Conservation (phyloP, 768 basidiomycete species). For the Daedaleopsis sinensis region DNA sequence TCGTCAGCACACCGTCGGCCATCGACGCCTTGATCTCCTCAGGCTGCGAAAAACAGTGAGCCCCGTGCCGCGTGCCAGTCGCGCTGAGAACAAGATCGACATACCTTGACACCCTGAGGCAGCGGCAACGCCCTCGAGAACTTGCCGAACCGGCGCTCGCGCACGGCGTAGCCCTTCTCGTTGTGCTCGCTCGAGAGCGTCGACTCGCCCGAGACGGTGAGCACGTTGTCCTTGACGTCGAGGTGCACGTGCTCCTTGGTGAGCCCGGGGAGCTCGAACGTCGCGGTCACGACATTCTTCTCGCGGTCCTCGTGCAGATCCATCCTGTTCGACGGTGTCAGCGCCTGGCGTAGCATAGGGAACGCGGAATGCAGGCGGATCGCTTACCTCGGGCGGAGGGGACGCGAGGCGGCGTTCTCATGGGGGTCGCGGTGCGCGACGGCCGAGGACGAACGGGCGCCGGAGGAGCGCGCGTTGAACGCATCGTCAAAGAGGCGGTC, state of each 20-base stretch:
- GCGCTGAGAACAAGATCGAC: too few relatives aligned
- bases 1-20: conserved; percentile 32
- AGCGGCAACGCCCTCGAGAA: conserved; percentile 25
- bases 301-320: conserved; percentile 54
- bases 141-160: conserved; percentile 31
- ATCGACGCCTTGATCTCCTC: conserved; percentile 34
- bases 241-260: conserved; percentile 53
- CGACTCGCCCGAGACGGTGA: conserved; percentile 55
- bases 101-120: conserved; percentile 21
- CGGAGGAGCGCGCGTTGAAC: conserved; percentile 28
- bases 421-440: conserved; percentile 2
- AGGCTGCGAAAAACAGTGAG: too few relatives aligned
- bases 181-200: conserved; percentile 37
- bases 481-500: conserved; percentile 49
- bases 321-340: conserved; percentile 41
- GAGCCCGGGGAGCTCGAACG: conserved; percentile 62
- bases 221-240: conserved; percentile 51
- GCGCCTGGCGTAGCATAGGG: neutral
- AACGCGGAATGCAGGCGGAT: too few relatives aligned
- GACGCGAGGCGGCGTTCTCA: conserved; percentile 12
- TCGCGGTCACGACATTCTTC: conserved; percentile 52
- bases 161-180: conserved; percentile 39
- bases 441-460: neutral
- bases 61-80: too few relatives aligned
- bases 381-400: conserved; percentile 19